These are phyloP conservation scores for Mucor racemosus DNA, from an alignment of 371 early-diverging fungal genomes.

Conservation along the genomic window DNA sequence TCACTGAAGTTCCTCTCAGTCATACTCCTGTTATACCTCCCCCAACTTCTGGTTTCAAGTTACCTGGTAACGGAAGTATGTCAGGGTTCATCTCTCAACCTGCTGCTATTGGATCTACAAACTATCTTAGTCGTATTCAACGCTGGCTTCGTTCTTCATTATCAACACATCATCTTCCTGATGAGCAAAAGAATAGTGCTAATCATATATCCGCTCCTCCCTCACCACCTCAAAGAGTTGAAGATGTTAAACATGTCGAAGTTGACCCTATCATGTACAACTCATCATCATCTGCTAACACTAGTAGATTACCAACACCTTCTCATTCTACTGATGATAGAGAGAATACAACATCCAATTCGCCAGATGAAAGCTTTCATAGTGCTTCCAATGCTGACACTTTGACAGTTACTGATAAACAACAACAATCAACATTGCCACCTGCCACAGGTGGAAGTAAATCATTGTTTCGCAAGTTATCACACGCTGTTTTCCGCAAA, in stretches of 20 bases:
- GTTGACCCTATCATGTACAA: constrained; percentile 3
- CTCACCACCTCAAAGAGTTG: constrained; percentile 20
- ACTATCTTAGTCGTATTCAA: constrained; percentile 46
- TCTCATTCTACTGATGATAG: constrained; percentile 21
- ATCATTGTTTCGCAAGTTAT: constrained; percentile 33
- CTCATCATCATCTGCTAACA: neutral
- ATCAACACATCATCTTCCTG: constrained; percentile 41
- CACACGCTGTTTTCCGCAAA: constrained; percentile 30
- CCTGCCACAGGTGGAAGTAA: constrained; percentile 16
- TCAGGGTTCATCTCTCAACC: constrained; percentile 38
- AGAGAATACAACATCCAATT: constrained; percentile 3
- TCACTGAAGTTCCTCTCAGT: constrained; percentile 28
- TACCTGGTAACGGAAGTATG: constrained; percentile 16
- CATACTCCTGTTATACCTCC: constrained; percentile 20
- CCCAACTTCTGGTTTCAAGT: constrained; percentile 10
- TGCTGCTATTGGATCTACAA: constrained; percentile 39
- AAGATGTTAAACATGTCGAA: constrained; percentile 20
- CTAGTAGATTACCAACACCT: constrained; percentile 13
- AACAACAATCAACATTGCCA: constrained; percentile 4
- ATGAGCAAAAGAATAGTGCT: constrained; percentile 1
- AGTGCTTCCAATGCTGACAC: neutral
- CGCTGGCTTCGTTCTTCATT: constrained; percentile 53
- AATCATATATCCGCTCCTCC: constrained; percentile 10
- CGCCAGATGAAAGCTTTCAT: constrained; percentile 10
- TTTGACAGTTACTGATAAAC: neutral